Evolutionary conservation across 2,329 filamentous ascomycete species (phyloP).

Genomic region (Diaporthe amygdali): DNA sequence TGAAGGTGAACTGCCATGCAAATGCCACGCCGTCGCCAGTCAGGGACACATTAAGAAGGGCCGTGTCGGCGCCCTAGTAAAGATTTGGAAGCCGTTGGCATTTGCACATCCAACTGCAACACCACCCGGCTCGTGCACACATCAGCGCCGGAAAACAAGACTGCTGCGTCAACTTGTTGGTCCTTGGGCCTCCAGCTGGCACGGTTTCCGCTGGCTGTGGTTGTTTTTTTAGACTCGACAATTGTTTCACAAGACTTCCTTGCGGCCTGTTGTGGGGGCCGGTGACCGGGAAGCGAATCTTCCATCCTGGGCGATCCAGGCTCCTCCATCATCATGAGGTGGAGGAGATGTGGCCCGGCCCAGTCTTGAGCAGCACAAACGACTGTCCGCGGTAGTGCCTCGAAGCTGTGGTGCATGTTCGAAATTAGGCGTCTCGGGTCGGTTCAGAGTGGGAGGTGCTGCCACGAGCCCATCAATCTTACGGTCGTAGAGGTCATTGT

Average conservation of each 20-base stretch:
- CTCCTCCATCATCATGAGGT: background rate
- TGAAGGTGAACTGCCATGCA: background rate
- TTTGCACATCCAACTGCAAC: background rate
- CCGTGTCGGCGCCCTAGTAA: background rate
- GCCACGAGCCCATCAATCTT: background rate
- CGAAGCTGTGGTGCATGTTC: background rate
- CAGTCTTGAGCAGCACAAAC: background rate
- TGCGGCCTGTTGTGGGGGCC: slow-evolving; percentile 9
- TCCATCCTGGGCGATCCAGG: slow-evolving; percentile 8
- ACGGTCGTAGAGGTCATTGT: background rate
- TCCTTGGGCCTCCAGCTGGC: background rate
- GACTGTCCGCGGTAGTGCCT: background rate
- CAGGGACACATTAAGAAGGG: background rate
- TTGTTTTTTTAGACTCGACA: slow-evolving; percentile 11
- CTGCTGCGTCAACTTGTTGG: background rate
- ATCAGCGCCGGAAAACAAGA: background rate
- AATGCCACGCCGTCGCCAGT: slow-evolving; percentile 7
- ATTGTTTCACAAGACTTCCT: slow-evolving; percentile 16
- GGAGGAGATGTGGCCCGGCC: background rate
- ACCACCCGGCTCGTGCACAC: slow-evolving; percentile 1
- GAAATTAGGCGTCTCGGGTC: background rate
- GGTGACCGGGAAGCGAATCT: slow-evolving; percentile 1
- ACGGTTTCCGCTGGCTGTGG: background rate
- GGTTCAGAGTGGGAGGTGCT: background rate
- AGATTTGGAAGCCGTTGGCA: background rate